Evolutionary conservation across 169 alveolate genomes (phyloP), one percentile per base, ranked within the genome.

Genomic region (Babesia bovis): DNA sequence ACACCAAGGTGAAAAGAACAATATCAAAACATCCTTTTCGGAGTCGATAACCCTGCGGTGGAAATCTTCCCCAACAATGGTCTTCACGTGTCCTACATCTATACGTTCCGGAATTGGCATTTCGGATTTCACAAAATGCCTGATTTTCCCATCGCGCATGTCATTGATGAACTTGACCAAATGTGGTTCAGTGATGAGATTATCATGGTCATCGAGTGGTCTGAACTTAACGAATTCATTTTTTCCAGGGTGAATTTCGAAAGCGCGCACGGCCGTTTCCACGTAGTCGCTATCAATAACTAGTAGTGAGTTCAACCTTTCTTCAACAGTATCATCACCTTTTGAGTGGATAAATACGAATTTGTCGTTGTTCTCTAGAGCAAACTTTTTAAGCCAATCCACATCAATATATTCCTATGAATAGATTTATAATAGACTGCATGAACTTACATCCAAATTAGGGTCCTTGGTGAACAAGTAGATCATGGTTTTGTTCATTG

Each of bases 11-110:
- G 87, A 57, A 38, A 35, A 68, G 75, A 78, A 68, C 47, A 78
- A 40, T 23, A 78, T 44, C 47, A 78, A 53, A 21, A 68, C 71
- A 36, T 78, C 87, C 1, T 4, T 47, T 12, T 69, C 71, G 57
- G 87, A 78, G 13, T 78, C 83, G 3, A 78, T 67, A 21, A 78
- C 87, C 17, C 83, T 19, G 30, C 51, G 40, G 70, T 78, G 66
- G 77, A 78, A 78, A 45, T 78, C 87, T 25, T 67, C 82, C 13
- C 87, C 87, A 21, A 78, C 87, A 19, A 78, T 61, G 5, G 83
- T 69, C 47, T 78, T 78, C 19, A 78, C 87, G 10, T 47, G 74
- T 4, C 87, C 87, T 0, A 30, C 67, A 32, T 78, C 83, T 30
- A 67, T 78, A 44, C 49, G 21, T 51, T 66, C 81, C 2, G 85